These are phyloP conservation scores for Echinosophora koreensis DNA, from an alignment of 306 rosid genomes.

Conservation along the genomic window DNA sequence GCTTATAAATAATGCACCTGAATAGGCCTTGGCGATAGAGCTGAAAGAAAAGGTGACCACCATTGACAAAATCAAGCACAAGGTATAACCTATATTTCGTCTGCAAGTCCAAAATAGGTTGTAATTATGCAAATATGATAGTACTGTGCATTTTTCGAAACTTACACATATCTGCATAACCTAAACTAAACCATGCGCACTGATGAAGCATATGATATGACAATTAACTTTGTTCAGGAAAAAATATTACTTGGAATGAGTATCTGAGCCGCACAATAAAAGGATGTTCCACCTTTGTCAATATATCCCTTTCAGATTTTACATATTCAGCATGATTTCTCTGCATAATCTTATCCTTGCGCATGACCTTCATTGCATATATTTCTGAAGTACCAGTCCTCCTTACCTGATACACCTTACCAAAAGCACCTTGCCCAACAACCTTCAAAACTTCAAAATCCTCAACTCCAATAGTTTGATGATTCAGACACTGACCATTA, in stretches of 20 bases:
- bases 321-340: conserved; percentile 77
- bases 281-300: conserved; percentile 77
- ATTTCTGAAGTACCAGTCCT: conserved; percentile 75
- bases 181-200: neutral
- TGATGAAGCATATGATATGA: conserved; percentile 18
- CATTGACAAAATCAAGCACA: conserved; percentile 85
- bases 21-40: conserved; percentile 85
- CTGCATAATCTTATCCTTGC: conserved; percentile 84
- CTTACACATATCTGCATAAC: neutral
- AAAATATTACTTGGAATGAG: conserved; percentile 77
- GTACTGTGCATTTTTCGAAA: conserved; percentile 6
- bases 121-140: conserved; percentile 3
- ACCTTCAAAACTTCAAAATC: conserved; percentile 84
- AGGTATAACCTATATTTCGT: conserved; percentile 81
- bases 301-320: conserved; percentile 83
- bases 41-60: conserved; percentile 90
- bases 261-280: conserved; percentile 78
- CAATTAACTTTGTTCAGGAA: neutral
- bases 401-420: conserved; percentile 87
- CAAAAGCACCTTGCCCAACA: conserved; percentile 90
- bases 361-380: conserved; percentile 93
- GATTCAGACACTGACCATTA: conserved; percentile 33
- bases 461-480: conserved; percentile 63
- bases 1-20: conserved; percentile 54
- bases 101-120: conserved; percentile 52